These are phyloP conservation scores for Sclerotinia trifoliorum DNA, from an alignment of 2,329 filamentous ascomycete species.

Conservation along the genomic window DNA sequence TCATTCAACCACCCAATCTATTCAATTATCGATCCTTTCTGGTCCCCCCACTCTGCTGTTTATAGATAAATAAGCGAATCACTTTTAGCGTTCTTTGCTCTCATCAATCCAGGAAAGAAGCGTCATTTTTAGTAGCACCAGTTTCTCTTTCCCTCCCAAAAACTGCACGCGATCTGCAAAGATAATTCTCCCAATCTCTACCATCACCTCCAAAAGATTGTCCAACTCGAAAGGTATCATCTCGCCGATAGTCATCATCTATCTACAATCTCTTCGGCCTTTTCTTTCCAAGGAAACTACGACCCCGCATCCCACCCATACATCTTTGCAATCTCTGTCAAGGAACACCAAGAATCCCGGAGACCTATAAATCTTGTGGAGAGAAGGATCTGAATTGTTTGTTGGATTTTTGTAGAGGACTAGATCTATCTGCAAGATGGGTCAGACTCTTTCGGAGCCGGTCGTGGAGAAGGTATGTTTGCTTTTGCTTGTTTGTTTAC, in stretches of 20 bases:
- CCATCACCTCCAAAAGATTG: not conserved
- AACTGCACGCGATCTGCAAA: conserved; percentile 21
- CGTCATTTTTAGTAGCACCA: conserved; percentile 20
- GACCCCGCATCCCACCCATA: conserved; percentile 22
- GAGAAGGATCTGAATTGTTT: conserved; percentile 19
- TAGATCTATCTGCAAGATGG: conserved; percentile 58
- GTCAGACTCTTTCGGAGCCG: conserved; percentile 98
- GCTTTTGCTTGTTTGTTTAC: conserved; percentile 20
- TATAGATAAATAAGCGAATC: conserved; percentile 20
- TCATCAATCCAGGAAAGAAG: conserved; percentile 15
- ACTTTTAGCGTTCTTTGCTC: conserved; percentile 3
- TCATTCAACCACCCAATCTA: not conserved
- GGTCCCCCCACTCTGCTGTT: conserved; percentile 12
- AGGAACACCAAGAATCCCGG: not conserved
- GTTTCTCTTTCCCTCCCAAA: conserved; percentile 14
- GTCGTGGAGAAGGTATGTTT: conserved; percentile 93
- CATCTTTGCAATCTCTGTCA: conserved; percentile 21
- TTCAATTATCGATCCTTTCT: not conserved
- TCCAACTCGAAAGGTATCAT: not conserved
- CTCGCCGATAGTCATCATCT: conserved; percentile 17
- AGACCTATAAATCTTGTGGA: not conserved
- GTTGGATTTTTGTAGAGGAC: conserved; percentile 33
- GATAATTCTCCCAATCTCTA: conserved; percentile 17
- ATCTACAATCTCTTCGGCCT: conserved; percentile 6
- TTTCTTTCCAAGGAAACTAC: not conserved